Conservation (phyloP, 345 rosid species). For the Sapria himalayana region DNA sequence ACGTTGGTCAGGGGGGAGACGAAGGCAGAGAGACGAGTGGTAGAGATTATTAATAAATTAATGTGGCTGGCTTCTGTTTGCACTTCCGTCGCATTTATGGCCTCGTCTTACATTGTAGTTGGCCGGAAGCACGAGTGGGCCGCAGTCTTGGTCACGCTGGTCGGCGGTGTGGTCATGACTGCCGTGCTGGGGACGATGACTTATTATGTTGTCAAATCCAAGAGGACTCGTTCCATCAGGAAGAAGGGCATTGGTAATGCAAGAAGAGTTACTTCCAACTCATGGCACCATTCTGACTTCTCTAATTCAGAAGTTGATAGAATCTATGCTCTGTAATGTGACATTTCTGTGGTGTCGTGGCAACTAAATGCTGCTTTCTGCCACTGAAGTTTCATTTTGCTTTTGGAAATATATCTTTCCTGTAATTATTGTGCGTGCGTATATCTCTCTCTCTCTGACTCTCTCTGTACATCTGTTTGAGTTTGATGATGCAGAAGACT, state of each 20-base stretch:
- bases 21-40: slow-evolving; percentile 79
- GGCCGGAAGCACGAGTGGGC: slow-evolving; percentile 62
- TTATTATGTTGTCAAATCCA: slow-evolving; percentile 66
- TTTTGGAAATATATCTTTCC: too few species aligned
- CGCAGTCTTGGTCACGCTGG: slow-evolving; percentile 49
- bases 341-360: too few species aligned
- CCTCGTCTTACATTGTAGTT: slow-evolving; percentile 77
- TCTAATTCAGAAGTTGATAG: slow-evolving; percentile 69
- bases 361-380: too few species aligned
- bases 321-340: slow-evolving; percentile 44
- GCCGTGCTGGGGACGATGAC: slow-evolving; percentile 92
- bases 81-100: slow-evolving; percentile 86
- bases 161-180: slow-evolving; percentile 84
- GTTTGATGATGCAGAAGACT: too few species aligned
- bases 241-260: slow-evolving; percentile 45
- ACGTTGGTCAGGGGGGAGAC: slow-evolving; percentile 91
- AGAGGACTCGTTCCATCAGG: slow-evolving; percentile 43
- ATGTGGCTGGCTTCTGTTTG: slow-evolving; percentile 98
- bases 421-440: too few species aligned
- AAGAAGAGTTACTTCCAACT: slow-evolving; percentile 57
- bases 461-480: too few species aligned
- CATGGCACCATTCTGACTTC: slow-evolving; percentile 59
- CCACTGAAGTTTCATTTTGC: too few species aligned
- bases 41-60: slow-evolving; percentile 70
- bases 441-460: too few species aligned